Percentiles rank a stretch among this genome's conserved stretches.
Conservation (phyloP, 805 yeast genomes). For the Scheffersomyces coipomensis region DNA sequence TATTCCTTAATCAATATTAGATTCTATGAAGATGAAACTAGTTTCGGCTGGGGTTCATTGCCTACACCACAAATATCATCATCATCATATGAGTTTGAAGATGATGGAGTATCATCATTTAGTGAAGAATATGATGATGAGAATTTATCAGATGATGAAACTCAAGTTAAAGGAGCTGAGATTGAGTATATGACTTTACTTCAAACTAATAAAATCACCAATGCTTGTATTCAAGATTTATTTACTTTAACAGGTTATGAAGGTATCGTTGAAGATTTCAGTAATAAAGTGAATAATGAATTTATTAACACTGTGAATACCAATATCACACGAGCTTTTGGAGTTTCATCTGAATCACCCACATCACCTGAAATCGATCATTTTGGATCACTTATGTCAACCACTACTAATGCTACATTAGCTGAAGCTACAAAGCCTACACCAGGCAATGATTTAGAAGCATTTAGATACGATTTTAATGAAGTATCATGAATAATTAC, state of each 20-base stretch:
- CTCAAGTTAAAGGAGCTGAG: neutral
- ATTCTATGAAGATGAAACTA: neutral
- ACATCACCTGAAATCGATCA: no score
- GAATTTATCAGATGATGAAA: neutral
- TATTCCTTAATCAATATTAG: neutral
- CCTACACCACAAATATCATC: no score
- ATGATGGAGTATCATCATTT: neutral
- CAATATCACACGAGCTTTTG: no score
- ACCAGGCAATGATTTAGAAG: neutral
- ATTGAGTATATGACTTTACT: neutral
- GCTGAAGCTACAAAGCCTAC: no score
- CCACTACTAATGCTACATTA: no score
- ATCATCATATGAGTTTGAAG: neutral
- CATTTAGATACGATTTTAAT: neutral
- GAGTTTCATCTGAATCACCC: no score
- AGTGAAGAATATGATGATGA: neutral
- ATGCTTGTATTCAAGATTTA: neutral
- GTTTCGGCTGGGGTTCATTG: no score
- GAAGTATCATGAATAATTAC: neutral
- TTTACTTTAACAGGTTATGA: neutral
- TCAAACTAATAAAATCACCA: neutral
- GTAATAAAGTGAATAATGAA: neutral
- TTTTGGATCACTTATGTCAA: no score
- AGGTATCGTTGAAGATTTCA: neutral
- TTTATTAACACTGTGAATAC: no score